Percentiles rank a stretch among this genome's conserved stretches.
These are phyloP conservation scores for Nakataea oryzae DNA, from an alignment of 2,329 filamentous ascomycete genomes.

Conservation along the genomic window DNA sequence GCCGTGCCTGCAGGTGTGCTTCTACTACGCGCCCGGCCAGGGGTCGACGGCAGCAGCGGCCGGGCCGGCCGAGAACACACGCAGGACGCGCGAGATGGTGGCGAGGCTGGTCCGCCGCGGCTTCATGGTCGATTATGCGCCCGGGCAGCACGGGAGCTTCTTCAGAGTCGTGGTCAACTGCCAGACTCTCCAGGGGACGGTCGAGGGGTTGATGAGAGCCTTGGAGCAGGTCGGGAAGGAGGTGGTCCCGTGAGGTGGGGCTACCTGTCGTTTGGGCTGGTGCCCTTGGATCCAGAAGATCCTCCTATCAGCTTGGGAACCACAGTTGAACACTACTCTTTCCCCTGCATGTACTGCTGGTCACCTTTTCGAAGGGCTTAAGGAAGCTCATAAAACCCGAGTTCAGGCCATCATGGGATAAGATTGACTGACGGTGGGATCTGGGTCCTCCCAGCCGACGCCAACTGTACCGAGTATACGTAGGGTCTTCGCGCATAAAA, in stretches of 20 bases:
- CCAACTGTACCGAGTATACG: too few species aligned
- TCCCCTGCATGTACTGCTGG: too few species aligned
- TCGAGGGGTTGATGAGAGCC: slow-evolving; percentile 42
- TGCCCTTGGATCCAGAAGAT: too few species aligned
- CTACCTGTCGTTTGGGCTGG: too few species aligned
- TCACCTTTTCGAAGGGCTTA: too few species aligned
- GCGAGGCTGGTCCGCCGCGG: slow-evolving; percentile 35
- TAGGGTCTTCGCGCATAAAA: too few species aligned
- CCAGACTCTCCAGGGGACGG: slow-evolving; percentile 40
- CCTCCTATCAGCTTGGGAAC: too few species aligned
- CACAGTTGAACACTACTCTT: too few species aligned
- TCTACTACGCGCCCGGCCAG: slow-evolving; percentile 65
- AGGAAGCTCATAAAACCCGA: too few species aligned
- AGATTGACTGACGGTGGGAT: too few species aligned
- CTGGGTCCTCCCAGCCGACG: too few species aligned
- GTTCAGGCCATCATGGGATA: too few species aligned
- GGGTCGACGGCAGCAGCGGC: slow-evolving; percentile 28
- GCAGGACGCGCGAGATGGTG: slow-evolving; percentile 37
- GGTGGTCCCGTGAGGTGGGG: slow-evolving; percentile 1
- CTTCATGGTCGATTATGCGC: slow-evolving; percentile 54
- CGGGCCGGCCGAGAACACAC: slow-evolving; percentile 34
- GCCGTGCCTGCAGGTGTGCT: slow-evolving; percentile 89
- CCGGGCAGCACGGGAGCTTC: slow-evolving; percentile 43
- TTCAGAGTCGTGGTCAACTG: slow-evolving; percentile 50
- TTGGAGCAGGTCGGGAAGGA: slow-evolving; percentile 34